phyloP scores from a whole-genome alignment of 148 eudicot species.

The Rheum nobile region DNA sequence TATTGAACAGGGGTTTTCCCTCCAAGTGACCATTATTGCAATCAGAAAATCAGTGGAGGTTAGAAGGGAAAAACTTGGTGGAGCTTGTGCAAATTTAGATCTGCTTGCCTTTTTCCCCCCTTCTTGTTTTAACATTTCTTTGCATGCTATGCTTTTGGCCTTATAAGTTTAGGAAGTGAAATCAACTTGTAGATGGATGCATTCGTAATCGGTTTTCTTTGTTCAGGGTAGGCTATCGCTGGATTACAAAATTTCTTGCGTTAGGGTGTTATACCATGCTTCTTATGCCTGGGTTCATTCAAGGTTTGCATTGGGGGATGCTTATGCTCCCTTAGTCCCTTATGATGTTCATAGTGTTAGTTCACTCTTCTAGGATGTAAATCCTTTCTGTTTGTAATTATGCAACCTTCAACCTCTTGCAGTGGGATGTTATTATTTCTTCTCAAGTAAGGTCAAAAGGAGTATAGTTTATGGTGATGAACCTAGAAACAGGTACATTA shows the following conservation, averaged over 20 bases:
- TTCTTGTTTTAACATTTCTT: slow-evolving; percentile 12
- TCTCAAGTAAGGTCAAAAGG: slow-evolving; percentile 29
- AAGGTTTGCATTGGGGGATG: slow-evolving; percentile 28
- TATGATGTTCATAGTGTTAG: background rate
- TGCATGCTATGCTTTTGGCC: background rate
- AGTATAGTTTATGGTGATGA: slow-evolving; percentile 52
- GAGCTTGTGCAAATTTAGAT: background rate
- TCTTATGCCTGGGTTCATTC: slow-evolving; percentile 59
- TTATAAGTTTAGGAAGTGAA: background rate
- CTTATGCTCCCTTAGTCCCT: background rate
- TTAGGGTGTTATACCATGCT: slow-evolving; percentile 38
- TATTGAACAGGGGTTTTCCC: too few species aligned
- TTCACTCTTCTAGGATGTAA: background rate
- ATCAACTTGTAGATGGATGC: background rate
- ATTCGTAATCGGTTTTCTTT: slow-evolving; percentile 11
- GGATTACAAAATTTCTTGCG: slow-evolving; percentile 47
- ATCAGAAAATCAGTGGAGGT: background rate
- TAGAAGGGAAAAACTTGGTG: background rate
- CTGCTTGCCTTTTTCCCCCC: background rate
- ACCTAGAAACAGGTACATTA: slow-evolving; percentile 54
- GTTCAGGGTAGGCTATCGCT: slow-evolving; percentile 69
- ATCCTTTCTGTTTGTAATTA: background rate
- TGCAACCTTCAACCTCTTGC: background rate
- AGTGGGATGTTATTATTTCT: slow-evolving; percentile 18
- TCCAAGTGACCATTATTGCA: too few species aligned